Base-by-base conservation (phyloP, 345 rosid genomes). In the Rhodamnia rubescens region DNA sequence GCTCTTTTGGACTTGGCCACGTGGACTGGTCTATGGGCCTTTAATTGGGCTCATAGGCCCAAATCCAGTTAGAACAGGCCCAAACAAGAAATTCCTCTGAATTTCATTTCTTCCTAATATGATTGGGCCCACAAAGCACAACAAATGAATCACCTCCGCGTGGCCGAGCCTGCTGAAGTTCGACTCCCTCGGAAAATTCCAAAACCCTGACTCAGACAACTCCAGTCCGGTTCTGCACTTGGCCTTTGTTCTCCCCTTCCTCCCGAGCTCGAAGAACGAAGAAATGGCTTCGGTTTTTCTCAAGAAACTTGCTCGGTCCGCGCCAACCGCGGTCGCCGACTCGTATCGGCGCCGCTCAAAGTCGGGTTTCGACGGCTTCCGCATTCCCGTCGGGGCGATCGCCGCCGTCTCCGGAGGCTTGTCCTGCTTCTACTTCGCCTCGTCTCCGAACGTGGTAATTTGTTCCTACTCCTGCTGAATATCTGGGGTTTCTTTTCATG, bases 351-450 rank as follows among this genome's bases (percentile, higher is more conserved):
- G 90, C 83, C 95, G 91, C 78, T 26, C 85, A 58, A 89, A 88
- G 82, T 90, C 93, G 57, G 86, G 84, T 87, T 90, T 78, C 85
- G 40, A 83, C 78, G 90, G 91, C 61, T 90, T 87, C 85, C 94
- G 95, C 57, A 83, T 93, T 85, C 92, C 96, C 22, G 83, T 92
- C 40, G 94, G 95, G 20, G 97, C 96, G 9, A 88, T 94, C 88
- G 97, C 97, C 2, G 98, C 98, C 5, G 90, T 92, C 82, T 93
- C 98, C 86, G 98, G 95, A 20, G 99, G 99, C 87, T 85, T 94
- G 90, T 93, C 98, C 42, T 93, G 87, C 84, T 88, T 91, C 87
- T 95, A 90, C 92, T 88, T 85, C 88, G 85, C 86, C 50, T 89
- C 95, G 86, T 93, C 93, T 15, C 91, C 92, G 49, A 89, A 91